Percentiles rank a stretch among this genome's conserved stretches.
Evolutionary conservation across 768 basidiomycete genomes (phyloP).

Genomic region (Boletellus sp.): DNA sequence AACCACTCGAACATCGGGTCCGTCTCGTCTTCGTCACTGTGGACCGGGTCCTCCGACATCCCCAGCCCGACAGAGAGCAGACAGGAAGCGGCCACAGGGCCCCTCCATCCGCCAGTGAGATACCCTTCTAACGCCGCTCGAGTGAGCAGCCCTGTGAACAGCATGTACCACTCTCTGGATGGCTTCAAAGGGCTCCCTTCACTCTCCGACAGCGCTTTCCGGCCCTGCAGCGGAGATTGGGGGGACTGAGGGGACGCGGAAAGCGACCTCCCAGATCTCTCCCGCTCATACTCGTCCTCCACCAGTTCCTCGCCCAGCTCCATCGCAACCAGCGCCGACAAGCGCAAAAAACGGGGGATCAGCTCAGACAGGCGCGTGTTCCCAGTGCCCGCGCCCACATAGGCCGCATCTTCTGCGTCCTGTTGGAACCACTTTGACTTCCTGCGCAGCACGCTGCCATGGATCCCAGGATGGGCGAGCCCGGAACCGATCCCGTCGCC

Average conservation of each 20-base stretch:
- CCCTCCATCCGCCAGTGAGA: conserved; percentile 76
- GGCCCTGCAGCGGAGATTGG: conserved; percentile 5
- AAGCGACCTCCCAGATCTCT: conserved; percentile 19
- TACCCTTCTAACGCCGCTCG: conserved; percentile 86
- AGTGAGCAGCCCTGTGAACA: conserved; percentile 72
- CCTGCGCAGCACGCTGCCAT: conserved; percentile 59
- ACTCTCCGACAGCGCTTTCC: conserved; percentile 32
- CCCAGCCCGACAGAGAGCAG: conserved; percentile 71
- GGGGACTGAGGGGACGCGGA: conserved; percentile 13
- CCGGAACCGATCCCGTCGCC: conserved; percentile 73
- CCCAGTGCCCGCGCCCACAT: conserved; percentile 40
- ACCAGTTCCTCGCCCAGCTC: conserved; percentile 72
- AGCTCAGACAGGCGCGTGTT: conserved; percentile 66
- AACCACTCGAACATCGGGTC: conserved; percentile 50
- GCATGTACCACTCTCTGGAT: conserved; percentile 76
- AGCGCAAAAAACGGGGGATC: conserved; percentile 66
- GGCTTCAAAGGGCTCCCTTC: conserved; percentile 58
- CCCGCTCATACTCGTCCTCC: conserved; percentile 45
- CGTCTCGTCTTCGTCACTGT: conserved; percentile 32
- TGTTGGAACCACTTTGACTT: conserved; percentile 30
- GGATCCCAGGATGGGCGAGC: conserved; percentile 50
- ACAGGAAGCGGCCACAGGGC: conserved; percentile 64
- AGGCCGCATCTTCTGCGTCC: conserved; percentile 24
- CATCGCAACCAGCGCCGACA: conserved; percentile 74
- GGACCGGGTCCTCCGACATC: conserved; percentile 27